Evolutionary conservation across 805 yeast species (phyloP).

Genomic region (Saccharomycopsis fibuligera): DNA sequence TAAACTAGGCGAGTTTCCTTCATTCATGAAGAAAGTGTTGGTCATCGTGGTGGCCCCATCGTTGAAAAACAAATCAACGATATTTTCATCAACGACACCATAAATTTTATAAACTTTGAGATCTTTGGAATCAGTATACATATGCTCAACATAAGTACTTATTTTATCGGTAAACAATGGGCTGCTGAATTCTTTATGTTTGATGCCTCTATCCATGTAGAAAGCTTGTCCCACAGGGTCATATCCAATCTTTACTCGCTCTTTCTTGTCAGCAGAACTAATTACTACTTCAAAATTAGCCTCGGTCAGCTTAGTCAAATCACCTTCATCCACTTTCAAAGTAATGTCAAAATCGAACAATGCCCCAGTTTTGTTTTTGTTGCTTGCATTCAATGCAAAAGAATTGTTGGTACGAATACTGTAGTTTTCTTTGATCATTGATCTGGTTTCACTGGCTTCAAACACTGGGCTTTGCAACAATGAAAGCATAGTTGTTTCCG

Average conservation of each 20-base stretch:
- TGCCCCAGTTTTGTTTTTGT: background rate
- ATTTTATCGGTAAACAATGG: constrained; percentile 27
- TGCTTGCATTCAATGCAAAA: too few relatives aligned
- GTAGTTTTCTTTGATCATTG: background rate
- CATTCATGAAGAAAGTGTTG: constrained; percentile 30
- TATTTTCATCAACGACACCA: constrained; percentile 29
- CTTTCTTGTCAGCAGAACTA: constrained; percentile 20
- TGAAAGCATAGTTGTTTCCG: constrained; percentile 23
- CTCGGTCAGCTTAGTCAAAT: constrained; percentile 19
- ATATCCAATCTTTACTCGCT: constrained; percentile 26
- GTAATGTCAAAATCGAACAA: constrained; percentile 24
- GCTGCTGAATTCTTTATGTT: constrained; percentile 23
- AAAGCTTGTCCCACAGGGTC: constrained; percentile 25
- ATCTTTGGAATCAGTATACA: constrained; percentile 19
- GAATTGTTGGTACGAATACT: background rate
- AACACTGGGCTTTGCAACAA: constrained; percentile 27
- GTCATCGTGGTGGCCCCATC: constrained; percentile 28
- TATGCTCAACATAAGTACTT: constrained; percentile 25
- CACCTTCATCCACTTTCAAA: constrained; percentile 23
- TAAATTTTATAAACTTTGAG: constrained; percentile 24
- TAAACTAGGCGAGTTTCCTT: too few relatives aligned
- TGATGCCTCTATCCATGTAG: constrained; percentile 27
- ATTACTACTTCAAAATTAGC: too few relatives aligned
- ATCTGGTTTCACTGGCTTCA: constrained; percentile 20
- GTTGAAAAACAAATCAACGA: constrained; percentile 30